Evolutionary conservation across 2,329 filamentous ascomycete genomes (phyloP), one percentile per base, ranked within the genome.

Genomic region (Penicillium rolfsii): DNA sequence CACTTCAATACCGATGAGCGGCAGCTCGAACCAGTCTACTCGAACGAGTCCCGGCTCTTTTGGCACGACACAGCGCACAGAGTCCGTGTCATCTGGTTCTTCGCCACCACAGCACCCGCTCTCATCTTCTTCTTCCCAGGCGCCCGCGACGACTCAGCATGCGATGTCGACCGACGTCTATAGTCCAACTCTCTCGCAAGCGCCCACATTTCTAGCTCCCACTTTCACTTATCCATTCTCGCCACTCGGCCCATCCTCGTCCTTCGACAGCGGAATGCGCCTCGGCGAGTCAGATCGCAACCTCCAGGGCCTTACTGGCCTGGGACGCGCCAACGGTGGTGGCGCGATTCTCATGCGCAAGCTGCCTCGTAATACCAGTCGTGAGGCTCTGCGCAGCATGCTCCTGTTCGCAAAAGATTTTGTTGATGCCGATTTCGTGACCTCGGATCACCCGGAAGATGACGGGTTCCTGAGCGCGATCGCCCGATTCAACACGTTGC

Each of bases 361-460:
- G 67, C 78, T 89, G 14, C 85, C 86, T 4, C 81, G 79, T 61
- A 86, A 82, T 71, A 87, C 83, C 46, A 85, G 82, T 68, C 75
- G 80, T 54, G 86, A 88, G 64, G 80, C 83, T 19, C 79, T 89
- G 58, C 82, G 83, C 65, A 86, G 84, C 71, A 87, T 89, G 79
- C 78, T 89, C 5, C 79, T 88, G n/a, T 89, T 89, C 67, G 85
- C 86, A 22, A 85, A 86, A 67, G 85, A 88, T 64, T 79, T 88
- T 52, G 76, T 87, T 52, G 83, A 87, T 64, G 83, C 82, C 58
- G 83, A 86, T 56, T 82, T 89, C 62, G 77, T 88, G 16, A 75
- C 79, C 5, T 79, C 80, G 53, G 82, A 84, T n/a, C 79, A 80
- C 62, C 77, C 82, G 16, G 84, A 87, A 54, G 85, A 88, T 66